Evolutionary conservation across 495 filamentous ascomycete species (phyloP).

Genomic region (Alectoria sarmentosa): DNA sequence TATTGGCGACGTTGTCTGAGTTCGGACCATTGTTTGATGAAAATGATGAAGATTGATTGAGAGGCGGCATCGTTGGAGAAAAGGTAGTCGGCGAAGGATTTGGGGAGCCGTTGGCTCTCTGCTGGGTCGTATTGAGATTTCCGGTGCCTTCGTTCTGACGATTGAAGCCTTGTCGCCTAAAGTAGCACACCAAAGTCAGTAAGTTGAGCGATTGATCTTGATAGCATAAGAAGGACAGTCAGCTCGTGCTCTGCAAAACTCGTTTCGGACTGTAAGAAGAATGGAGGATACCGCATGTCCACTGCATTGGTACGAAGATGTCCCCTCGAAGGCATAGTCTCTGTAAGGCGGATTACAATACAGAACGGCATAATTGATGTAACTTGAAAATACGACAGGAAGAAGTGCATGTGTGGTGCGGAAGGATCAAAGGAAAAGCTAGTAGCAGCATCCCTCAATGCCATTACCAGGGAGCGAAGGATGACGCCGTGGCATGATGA

Average conservation of each 20-base stretch:
- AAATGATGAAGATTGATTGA: slow-evolving; percentile 52
- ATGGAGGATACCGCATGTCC: background rate
- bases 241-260: background rate
- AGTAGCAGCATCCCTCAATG: background rate
- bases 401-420: background rate
- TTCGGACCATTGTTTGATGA: slow-evolving; percentile 46
- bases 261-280: background rate
- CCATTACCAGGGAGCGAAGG: background rate
- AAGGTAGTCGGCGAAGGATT: slow-evolving; percentile 44
- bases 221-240: background rate
- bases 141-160: slow-evolving; percentile 37
- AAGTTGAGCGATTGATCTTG: background rate
- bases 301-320: background rate
- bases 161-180: slow-evolving; percentile 30
- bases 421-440: background rate
- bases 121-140: slow-evolving; percentile 40
- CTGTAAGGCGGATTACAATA: background rate
- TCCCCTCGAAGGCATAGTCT: background rate
- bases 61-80: slow-evolving; percentile 42
- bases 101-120: slow-evolving; percentile 43
- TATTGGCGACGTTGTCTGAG: slow-evolving; percentile 43
- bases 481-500: background rate
- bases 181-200: slow-evolving; percentile 4
- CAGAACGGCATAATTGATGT: background rate
- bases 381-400: background rate